Conservation (phyloP, 208 protist genomes). For the Leishmania tarentolae region DNA sequence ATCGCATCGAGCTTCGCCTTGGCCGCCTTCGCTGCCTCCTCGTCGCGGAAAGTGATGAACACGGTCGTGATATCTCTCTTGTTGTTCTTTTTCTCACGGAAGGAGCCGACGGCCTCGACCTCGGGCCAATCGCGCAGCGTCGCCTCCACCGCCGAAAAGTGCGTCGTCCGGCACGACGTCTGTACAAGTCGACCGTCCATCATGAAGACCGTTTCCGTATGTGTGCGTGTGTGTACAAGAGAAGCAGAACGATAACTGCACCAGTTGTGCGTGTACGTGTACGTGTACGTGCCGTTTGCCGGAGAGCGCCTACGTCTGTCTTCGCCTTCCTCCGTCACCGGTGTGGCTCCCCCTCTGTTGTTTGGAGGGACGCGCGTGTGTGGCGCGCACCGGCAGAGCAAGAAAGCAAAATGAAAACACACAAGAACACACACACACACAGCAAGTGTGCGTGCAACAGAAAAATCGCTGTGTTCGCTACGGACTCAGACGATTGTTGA, state of each 20-base stretch:
- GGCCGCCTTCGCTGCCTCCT: conserved; percentile 38
- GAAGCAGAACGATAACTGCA: not conserved
- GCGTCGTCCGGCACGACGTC: conserved; percentile 56
- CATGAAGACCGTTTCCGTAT: not conserved
- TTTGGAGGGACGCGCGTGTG: not conserved
- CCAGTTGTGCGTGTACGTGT: not conserved
- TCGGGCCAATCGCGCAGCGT: conserved; percentile 67
- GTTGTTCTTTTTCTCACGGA: conserved; percentile 80
- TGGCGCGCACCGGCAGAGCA: not conserved
- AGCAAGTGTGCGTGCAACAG: not conserved
- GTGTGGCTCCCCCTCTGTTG: not conserved
- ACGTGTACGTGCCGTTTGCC: not conserved
- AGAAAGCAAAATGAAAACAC: not conserved
- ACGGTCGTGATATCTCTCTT: conserved; percentile 81
- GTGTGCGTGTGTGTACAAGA: not conserved
- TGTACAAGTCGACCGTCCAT: conserved; percentile 48
- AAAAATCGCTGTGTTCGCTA: not conserved
- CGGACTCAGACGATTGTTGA: not conserved
- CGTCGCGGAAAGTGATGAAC: conserved; percentile 73
- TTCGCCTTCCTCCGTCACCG: not conserved
- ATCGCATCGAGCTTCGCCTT: conserved; percentile 44
- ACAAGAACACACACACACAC: not conserved
- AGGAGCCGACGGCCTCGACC: conserved; percentile 80
- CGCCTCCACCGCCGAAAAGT: conserved; percentile 73
- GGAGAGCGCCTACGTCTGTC: not conserved